phyloP scores from a whole-genome alignment of 2,329 filamentous ascomycete species.

The Pyricularia pennisetigena region DNA sequence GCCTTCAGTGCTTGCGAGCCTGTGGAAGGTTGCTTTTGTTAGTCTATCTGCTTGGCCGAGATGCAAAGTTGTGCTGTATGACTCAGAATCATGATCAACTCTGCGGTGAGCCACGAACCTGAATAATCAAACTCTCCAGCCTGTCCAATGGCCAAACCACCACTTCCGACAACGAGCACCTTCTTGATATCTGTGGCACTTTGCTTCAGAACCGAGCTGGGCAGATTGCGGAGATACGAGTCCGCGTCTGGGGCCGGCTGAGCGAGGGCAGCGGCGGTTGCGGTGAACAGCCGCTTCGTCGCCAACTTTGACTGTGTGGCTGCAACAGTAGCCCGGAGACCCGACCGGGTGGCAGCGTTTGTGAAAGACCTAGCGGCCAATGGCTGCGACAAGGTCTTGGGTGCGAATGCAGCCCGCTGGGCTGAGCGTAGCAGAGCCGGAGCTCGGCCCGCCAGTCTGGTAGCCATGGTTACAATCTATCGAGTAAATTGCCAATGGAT shows the following conservation, averaged over 20 bases:
- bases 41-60: not conserved
- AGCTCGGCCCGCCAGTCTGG: constrained; percentile 41
- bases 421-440: constrained; percentile 47
- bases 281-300: constrained; percentile 36
- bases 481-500: not conserved
- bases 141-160: constrained; percentile 92
- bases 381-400: constrained; percentile 24
- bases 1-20: constrained; percentile 95
- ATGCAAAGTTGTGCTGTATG: constrained; percentile 9
- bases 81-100: constrained; percentile 13
- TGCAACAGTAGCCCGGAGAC: constrained; percentile 18
- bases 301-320: constrained; percentile 14
- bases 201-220: constrained; percentile 75
- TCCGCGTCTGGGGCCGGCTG: constrained; percentile 71
- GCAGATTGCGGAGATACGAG: constrained; percentile 82
- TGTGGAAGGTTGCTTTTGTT: constrained; percentile 24
- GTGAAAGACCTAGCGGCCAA: constrained; percentile 33
- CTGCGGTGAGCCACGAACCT: constrained; percentile 46
- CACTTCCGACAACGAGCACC: constrained; percentile 90
- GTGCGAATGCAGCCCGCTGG: constrained; percentile 31
- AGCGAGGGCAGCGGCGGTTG: constrained; percentile 33
- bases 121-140: constrained; percentile 99
- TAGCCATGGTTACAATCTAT: not conserved
- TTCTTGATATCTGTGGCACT: constrained; percentile 88
- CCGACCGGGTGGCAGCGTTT: constrained; percentile 7